A percentile compares a stretch with the other conserved stretches of the same genome.
Conservation (phyloP, 1,284 basidiomycete genomes). For the Ceratobasidium sp. region DNA sequence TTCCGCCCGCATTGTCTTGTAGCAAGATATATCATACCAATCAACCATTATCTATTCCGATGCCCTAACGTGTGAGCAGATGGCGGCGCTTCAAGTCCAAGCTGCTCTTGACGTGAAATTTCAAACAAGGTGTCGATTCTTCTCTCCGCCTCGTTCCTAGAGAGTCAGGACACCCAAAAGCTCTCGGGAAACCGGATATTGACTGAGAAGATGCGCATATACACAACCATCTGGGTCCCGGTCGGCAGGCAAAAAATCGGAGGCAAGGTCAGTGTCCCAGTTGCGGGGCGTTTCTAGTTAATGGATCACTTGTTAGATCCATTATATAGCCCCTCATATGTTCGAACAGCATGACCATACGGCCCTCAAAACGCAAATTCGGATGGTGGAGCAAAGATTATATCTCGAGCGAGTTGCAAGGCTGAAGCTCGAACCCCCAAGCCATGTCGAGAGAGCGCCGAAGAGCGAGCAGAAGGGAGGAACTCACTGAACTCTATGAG, state of each 20-base stretch:
- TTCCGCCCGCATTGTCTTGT: constrained; percentile 13
- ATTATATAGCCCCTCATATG: constrained; percentile 94
- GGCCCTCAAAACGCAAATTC: not conserved
- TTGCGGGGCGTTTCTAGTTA: too few species aligned
- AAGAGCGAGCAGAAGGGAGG: not conserved
- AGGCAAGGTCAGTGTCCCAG: too few species aligned
- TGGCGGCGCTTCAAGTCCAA: constrained; percentile 1
- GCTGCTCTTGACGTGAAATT: constrained; percentile 18
- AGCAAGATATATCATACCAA: constrained; percentile 18
- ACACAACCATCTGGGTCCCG: constrained; percentile 8
- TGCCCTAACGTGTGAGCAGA: not conserved
- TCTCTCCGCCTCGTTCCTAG: not conserved
- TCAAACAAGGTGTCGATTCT: constrained; percentile 21
- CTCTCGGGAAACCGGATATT: not conserved
- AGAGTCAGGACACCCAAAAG: not conserved
- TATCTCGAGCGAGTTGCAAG: constrained; percentile 25
- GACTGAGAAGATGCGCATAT: constrained; percentile 29
- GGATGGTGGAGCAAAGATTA: constrained; percentile 22
- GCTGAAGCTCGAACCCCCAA: not conserved
- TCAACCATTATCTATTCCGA: constrained; percentile 16
- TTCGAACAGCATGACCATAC: not conserved
- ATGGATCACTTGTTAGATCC: constrained; percentile 76
- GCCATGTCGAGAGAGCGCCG: not conserved
- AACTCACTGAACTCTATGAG: constrained; percentile 96
- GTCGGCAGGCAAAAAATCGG: constrained; percentile 5